These are phyloP conservation scores for Monosporozyma servazzii DNA, from an alignment of 805 yeast genomes.

Conservation along the genomic window DNA sequence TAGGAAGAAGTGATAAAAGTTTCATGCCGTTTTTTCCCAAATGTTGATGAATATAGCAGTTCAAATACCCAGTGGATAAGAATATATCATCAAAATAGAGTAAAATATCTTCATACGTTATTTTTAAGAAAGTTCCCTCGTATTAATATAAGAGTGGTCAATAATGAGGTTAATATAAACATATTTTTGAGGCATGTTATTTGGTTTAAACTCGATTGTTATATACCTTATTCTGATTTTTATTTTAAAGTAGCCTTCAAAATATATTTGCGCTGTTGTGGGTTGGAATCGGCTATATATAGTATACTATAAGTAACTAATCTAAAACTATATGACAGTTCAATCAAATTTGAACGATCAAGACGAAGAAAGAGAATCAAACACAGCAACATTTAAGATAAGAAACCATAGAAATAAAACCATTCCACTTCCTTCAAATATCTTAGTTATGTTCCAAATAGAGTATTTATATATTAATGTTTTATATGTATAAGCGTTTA, in stretches of 20 bases:
- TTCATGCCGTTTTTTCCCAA: too few relatives aligned
- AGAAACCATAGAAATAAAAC: too few relatives aligned
- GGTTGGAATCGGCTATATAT: slow-evolving; percentile 57
- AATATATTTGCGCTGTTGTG: slow-evolving; percentile 60
- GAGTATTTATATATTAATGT: too few relatives aligned
- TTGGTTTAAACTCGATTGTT: slow-evolving; percentile 70
- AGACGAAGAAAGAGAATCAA: not conserved
- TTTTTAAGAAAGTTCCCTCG: not conserved
- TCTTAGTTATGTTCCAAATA: too few relatives aligned
- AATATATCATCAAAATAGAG: not conserved
- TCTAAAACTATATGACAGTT: not conserved
- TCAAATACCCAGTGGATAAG: too few relatives aligned
- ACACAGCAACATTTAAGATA: not conserved
- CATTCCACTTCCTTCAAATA: too few relatives aligned
- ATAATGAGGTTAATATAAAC: not conserved
- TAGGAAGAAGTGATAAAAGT: too few relatives aligned
- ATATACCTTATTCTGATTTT: slow-evolving; percentile 75
- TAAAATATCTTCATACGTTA: not conserved
- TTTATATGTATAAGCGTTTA: not conserved
- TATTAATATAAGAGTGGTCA: not conserved
- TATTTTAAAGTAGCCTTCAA: slow-evolving; percentile 61
- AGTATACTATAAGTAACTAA: slow-evolving; percentile 50
- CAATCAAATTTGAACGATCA: not conserved
- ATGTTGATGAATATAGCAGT: too few relatives aligned
- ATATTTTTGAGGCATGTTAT: too few relatives aligned